Percentiles rank a stretch among this genome's conserved stretches.
phyloP scores from a whole-genome alignment of 139 green algal species.

The Chlorella sp. region DNA sequence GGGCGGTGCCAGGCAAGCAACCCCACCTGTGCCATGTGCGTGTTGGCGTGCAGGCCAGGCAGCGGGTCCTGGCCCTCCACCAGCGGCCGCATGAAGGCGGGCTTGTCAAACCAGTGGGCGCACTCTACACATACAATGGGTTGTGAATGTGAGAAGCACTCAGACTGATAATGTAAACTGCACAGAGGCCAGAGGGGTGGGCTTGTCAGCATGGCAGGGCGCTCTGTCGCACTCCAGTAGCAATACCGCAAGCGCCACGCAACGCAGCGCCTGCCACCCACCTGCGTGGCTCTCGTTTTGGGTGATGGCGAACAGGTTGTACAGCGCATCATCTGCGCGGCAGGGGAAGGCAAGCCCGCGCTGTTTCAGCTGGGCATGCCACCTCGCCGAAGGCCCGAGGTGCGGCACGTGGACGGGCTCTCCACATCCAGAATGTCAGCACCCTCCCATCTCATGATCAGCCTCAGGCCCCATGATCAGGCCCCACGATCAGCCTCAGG shows the following conservation, averaged over 20 bases:
- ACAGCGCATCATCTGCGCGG: constrained; percentile 56
- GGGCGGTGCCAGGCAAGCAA: too few species aligned
- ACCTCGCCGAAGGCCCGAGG: too few species aligned
- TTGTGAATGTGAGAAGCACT: too few species aligned
- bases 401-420: too few species aligned
- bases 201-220: background rate
- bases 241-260: background rate
- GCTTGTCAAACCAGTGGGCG: constrained; percentile 67
- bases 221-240: too few species aligned
- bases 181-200: background rate
- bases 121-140: constrained; percentile 25
- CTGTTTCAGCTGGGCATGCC: too few species aligned
- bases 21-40: constrained; percentile 73
- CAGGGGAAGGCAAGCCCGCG: too few species aligned
- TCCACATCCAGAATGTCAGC: too few species aligned
- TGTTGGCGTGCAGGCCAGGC: constrained; percentile 74
- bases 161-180: too few species aligned
- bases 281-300: constrained; percentile 11
- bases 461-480: too few species aligned
- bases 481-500: too few species aligned
- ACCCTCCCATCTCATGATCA: too few species aligned
- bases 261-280: background rate
- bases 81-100: constrained; percentile 58
- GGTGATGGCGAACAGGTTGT: constrained; percentile 63
- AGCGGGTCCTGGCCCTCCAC: constrained; percentile 52